phyloP scores from a whole-genome alignment of 176 grass and related monocot genomes.

The Aechmea fasciata region DNA sequence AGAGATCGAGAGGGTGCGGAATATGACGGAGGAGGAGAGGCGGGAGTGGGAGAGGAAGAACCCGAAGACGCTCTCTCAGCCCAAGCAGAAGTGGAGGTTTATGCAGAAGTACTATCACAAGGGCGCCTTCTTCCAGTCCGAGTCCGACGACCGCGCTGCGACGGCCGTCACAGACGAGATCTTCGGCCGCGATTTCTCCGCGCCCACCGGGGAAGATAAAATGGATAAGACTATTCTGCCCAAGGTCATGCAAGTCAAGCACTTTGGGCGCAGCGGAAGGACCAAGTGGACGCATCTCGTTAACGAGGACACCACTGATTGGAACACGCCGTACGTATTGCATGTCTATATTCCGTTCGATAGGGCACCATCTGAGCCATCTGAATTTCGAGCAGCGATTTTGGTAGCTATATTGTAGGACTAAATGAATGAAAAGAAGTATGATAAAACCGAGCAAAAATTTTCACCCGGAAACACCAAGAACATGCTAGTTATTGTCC shows the following conservation, averaged over 20 bases:
- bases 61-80: conserved; percentile 24
- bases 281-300: conserved; percentile 99
- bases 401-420: no score
- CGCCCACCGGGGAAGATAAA: conserved; percentile 82
- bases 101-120: conserved; percentile 99
- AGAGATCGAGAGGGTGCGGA: conserved; percentile 91
- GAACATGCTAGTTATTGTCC: no score
- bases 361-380: no score
- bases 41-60: conserved; percentile 78
- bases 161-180: conserved; percentile 51
- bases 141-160: conserved; percentile 47
- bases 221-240: conserved; percentile 97
- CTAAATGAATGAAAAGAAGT: no score
- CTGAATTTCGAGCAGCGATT: no score
- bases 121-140: conserved; percentile 85
- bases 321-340: conserved; percentile 79
- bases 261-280: conserved; percentile 90
- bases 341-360: no score
- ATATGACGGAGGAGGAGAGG: conserved; percentile 93
- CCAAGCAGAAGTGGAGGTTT: conserved; percentile 86
- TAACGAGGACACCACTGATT: conserved; percentile 94
- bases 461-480: no score
- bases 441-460: no score
- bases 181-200: conserved; percentile 73
- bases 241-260: conserved; percentile 99